Evolutionary conservation across 2,329 filamentous ascomycete species (phyloP).

Genomic region (Pseudogymnoascus verrucosus): DNA sequence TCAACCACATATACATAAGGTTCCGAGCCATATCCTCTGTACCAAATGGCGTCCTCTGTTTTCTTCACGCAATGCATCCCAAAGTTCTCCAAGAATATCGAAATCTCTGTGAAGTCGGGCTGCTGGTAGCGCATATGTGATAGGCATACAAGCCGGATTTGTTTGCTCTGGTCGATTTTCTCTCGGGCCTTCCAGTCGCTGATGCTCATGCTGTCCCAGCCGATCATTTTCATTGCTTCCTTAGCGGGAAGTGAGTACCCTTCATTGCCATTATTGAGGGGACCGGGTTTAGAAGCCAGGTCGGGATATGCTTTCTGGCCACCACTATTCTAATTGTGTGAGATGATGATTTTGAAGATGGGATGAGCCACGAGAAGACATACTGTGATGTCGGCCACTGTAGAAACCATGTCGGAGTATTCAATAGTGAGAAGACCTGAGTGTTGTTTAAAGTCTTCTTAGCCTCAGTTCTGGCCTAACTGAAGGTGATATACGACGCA

Average conservation of each 20-base stretch:
- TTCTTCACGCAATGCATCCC: conserved; percentile 24
- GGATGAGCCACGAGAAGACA: neutral
- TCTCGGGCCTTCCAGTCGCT: conserved; percentile 17
- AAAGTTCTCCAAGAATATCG: conserved; percentile 32
- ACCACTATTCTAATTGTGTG: neutral
- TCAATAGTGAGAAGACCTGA: neutral
- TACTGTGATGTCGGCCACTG: neutral
- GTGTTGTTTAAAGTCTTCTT: neutral
- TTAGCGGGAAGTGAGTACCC: neutral
- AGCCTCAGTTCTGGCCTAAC: neutral
- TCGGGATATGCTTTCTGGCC: neutral
- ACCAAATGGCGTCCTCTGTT: conserved; percentile 39
- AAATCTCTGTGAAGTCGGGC: conserved; percentile 40
- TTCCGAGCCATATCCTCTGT: conserved; percentile 49
- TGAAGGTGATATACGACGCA: neutral
- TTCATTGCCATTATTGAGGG: neutral
- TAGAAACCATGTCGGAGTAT: neutral
- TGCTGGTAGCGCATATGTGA: conserved; percentile 48
- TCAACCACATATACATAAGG: conserved; percentile 49
- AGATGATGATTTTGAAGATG: neutral
- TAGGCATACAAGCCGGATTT: conserved; percentile 39
- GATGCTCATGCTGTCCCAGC: neutral
- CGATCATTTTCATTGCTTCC: neutral
- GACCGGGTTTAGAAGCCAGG: neutral
- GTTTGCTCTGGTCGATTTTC: conserved; percentile 34